A percentile compares a stretch with the other conserved stretches of the same genome.
These are phyloP conservation scores for Cymbidium sinense DNA, from an alignment of 106 monocot genomes.

Conservation along the genomic window DNA sequence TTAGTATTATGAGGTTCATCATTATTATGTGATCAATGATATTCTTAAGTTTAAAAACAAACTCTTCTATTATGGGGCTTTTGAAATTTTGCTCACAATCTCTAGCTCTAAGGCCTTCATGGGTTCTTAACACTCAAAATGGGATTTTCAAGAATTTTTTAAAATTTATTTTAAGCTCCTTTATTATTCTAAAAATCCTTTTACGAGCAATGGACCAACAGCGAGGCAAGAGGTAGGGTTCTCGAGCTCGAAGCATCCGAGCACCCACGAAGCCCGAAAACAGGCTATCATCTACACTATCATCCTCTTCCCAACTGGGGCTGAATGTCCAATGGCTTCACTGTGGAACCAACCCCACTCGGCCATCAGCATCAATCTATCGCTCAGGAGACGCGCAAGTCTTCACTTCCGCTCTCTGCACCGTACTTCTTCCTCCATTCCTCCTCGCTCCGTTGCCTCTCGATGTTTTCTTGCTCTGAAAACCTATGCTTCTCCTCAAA, in stretches of 20 bases:
- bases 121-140: too few relatives aligned
- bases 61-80: too few relatives aligned
- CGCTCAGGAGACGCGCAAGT: neutral
- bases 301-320: neutral
- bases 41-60: too few relatives aligned
- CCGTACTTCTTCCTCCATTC: constrained; percentile 1
- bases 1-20: too few relatives aligned
- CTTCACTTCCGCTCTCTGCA: neutral
- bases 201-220: too few relatives aligned
- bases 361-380: constrained; percentile 2
- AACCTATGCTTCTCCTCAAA: neutral
- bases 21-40: too few relatives aligned
- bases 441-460: neutral
- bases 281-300: neutral
- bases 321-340: neutral
- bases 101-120: too few relatives aligned
- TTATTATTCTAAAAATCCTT: too few relatives aligned
- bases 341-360: constrained; percentile 5
- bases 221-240: too few relatives aligned
- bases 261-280: neutral
- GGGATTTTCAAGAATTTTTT: too few relatives aligned
- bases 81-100: too few relatives aligned
- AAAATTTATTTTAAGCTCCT: too few relatives aligned
- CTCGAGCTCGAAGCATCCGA: neutral
- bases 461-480: neutral